phyloP scores from a whole-genome alignment of 2,329 filamentous ascomycete genomes.

The Cladosporium oxysporum region DNA sequence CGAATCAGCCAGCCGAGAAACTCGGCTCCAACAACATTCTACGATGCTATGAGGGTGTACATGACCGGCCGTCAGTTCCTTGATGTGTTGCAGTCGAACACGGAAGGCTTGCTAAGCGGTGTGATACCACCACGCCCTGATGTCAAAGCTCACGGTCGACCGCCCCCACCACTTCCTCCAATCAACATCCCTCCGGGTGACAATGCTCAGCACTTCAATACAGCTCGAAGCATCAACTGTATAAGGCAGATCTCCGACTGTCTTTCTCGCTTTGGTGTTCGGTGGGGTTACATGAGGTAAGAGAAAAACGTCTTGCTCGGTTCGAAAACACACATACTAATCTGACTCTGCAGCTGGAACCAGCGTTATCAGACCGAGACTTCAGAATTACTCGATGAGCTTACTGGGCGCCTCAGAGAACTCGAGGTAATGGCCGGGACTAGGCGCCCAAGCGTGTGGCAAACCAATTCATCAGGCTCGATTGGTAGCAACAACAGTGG shows the following conservation, averaged over 20 bases:
- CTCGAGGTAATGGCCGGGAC: conserved; percentile 28
- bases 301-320: conserved; percentile 2
- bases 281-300: conserved; percentile 50
- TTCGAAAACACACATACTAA: conserved; percentile 10
- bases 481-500: conserved; percentile 29
- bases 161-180: conserved; percentile 38
- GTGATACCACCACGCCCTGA: conserved; percentile 44
- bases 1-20: conserved; percentile 62
- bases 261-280: conserved; percentile 48
- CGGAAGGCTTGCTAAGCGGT: conserved; percentile 47
- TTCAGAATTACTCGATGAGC: conserved; percentile 42
- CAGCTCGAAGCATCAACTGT: conserved; percentile 46
- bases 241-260: conserved; percentile 51
- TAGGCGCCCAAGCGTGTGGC: conserved; percentile 33
- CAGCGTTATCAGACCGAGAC: conserved; percentile 52
- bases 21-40: conserved; percentile 75
- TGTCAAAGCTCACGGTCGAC: conserved; percentile 40
- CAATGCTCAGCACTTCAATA: conserved; percentile 37
- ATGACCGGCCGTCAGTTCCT: conserved; percentile 64
- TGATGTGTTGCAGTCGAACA: conserved; percentile 56
- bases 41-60: conserved; percentile 82
- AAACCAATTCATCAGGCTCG: conserved; percentile 29
- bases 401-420: conserved; percentile 43
- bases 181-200: conserved; percentile 34
- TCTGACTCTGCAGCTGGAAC: conserved; percentile 42